Evolutionary conservation across 2,329 filamentous ascomycete genomes (phyloP).

Genomic region (Exutisphaerella laricina): DNA sequence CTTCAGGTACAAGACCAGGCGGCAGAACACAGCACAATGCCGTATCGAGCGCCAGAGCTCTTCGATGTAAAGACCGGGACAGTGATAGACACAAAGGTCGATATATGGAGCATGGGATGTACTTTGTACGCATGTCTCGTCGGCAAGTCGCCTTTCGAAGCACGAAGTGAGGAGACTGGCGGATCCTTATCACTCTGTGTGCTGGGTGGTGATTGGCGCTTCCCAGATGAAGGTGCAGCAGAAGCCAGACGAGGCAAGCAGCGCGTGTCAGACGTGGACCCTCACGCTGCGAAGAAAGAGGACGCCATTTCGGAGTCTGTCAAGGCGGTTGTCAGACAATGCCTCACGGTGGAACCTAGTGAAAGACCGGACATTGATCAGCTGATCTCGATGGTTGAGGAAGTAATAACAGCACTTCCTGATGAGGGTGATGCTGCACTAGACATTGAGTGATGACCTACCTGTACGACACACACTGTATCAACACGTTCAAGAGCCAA

Average conservation of each 20-base stretch:
- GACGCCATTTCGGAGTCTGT: slow-evolving; percentile 70
- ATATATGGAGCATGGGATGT: slow-evolving; percentile 96
- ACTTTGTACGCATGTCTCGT: slow-evolving; percentile 97
- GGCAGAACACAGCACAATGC: slow-evolving; percentile 96
- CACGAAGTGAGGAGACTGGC: slow-evolving; percentile 90
- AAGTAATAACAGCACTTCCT: slow-evolving; percentile 57
- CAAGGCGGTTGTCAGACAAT: slow-evolving; percentile 80
- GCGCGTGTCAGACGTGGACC: slow-evolving; percentile 35
- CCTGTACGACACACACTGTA: too few relatives aligned
- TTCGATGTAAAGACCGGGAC: slow-evolving; percentile 96
- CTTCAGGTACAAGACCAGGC: slow-evolving; percentile 90
- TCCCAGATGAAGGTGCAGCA: slow-evolving; percentile 75
- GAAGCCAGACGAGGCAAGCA: slow-evolving; percentile 52
- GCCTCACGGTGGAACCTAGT: slow-evolving; percentile 76
- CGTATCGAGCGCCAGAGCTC: slow-evolving; percentile 92
- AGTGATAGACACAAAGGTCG: slow-evolving; percentile 89
- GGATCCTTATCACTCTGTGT: slow-evolving; percentile 90
- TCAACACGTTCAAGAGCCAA: too few relatives aligned
- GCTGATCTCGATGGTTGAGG: slow-evolving; percentile 72
- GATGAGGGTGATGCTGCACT: slow-evolving; percentile 48
- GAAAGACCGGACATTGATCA: slow-evolving; percentile 85
- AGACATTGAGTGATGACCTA: slow-evolving; percentile 24
- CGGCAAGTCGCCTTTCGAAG: slow-evolving; percentile 94
- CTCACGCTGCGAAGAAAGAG: slow-evolving; percentile 35
- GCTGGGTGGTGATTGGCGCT: slow-evolving; percentile 89